These are phyloP conservation scores for Salvia splendens DNA, from an alignment of 257 asterid genomes.

Conservation along the genomic window DNA sequence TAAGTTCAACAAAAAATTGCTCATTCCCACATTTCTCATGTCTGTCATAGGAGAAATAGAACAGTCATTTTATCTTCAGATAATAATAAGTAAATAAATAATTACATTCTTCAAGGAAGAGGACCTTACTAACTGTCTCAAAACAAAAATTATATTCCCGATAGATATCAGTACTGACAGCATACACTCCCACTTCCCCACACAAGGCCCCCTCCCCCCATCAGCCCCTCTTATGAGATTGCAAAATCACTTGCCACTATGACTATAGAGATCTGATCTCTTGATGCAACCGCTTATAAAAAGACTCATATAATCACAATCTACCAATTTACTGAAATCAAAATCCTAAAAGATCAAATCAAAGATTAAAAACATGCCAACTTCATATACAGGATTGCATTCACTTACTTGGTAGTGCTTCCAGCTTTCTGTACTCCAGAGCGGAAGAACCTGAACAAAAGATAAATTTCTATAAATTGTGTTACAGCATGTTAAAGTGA, in stretches of 20 bases:
- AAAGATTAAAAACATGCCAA: constrained; percentile 1
- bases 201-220: neutral
- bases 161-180: constrained; percentile 13
- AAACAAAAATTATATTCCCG: neutral
- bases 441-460: constrained; percentile 45
- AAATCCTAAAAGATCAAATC: constrained; percentile 1
- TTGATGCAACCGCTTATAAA: neutral
- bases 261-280: constrained; percentile 15
- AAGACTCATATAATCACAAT: constrained; percentile 14
- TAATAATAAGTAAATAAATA: neutral
- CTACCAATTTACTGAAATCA: neutral
- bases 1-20: constrained; percentile 72
- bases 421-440: constrained; percentile 68
- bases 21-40: constrained; percentile 75
- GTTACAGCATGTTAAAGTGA: constrained; percentile 3
- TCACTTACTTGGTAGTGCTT: constrained; percentile 50
- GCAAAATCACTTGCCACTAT: constrained; percentile 16
- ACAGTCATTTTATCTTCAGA: constrained; percentile 25
- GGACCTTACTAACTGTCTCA: constrained; percentile 12
- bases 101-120: neutral
- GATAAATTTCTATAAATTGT: constrained; percentile 27
- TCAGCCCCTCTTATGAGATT: neutral
- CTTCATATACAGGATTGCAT: constrained; percentile 28
- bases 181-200: neutral
- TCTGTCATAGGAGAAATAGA: constrained; percentile 41